phyloP scores from a whole-genome alignment of 2,329 filamentous ascomycete species.

The Claviceps cyperi region DNA sequence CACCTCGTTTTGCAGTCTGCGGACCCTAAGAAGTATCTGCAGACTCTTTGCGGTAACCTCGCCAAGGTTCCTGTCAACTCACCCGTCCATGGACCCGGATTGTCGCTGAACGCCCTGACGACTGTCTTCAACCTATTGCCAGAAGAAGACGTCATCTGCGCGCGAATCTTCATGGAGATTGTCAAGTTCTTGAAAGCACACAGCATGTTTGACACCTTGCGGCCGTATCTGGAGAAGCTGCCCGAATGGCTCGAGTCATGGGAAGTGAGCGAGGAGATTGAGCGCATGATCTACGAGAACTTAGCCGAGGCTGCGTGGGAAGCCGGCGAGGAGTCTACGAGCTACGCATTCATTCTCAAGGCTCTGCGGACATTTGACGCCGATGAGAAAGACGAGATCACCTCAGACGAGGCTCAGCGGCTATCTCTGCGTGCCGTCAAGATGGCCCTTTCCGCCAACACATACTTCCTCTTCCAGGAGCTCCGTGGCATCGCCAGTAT shows the following conservation, averaged over 20 bases:
- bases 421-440: constrained; percentile 43
- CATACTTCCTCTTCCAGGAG: constrained; percentile 60
- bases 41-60: constrained; percentile 79
- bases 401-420: constrained; percentile 45
- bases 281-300: constrained; percentile 71
- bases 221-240: constrained; percentile 69
- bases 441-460: constrained; percentile 36
- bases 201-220: constrained; percentile 68
- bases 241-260: constrained; percentile 71
- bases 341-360: constrained; percentile 54
- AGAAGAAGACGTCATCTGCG: constrained; percentile 62
- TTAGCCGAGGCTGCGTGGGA: constrained; percentile 70
- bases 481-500: constrained; percentile 70
- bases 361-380: constrained; percentile 46
- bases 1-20: constrained; percentile 81
- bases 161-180: constrained; percentile 81
- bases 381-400: constrained; percentile 37
- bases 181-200: constrained; percentile 65
- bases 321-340: constrained; percentile 54
- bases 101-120: constrained; percentile 80
- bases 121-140: constrained; percentile 93
- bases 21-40: constrained; percentile 73
- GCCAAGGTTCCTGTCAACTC: constrained; percentile 75
- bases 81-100: constrained; percentile 66
- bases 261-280: constrained; percentile 68